A percentile compares a stretch with the other conserved stretches of the same genome.
Evolutionary conservation across 2,329 filamentous ascomycete genomes (phyloP).

Genomic region (Xylariaceae sp.): DNA sequence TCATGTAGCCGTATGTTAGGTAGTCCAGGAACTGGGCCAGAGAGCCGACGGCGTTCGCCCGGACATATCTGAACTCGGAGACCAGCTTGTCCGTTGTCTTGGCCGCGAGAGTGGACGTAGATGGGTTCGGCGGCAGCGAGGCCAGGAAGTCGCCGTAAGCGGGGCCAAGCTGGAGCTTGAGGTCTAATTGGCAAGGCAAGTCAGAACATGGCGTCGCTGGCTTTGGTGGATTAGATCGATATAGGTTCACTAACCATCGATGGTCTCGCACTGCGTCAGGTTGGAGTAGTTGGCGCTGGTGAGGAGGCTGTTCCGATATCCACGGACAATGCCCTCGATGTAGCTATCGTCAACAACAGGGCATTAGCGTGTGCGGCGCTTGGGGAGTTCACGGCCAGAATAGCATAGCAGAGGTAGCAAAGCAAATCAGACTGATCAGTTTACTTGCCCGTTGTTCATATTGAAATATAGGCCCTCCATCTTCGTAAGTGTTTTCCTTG

Average conservation of each 20-base stretch:
- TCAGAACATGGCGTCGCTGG: not conserved
- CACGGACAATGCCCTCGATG: slow-evolving; percentile 94
- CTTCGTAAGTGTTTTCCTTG: slow-evolving; percentile 28
- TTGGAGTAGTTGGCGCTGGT: slow-evolving; percentile 90
- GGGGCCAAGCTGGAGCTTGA: slow-evolving; percentile 94
- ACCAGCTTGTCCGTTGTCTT: slow-evolving; percentile 98
- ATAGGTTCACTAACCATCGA: slow-evolving; percentile 64
- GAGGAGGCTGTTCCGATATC: slow-evolving; percentile 90
- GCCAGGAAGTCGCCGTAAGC: slow-evolving; percentile 96
- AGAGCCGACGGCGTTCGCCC: slow-evolving; percentile 86
- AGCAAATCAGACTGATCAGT: not conserved
- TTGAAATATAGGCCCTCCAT: slow-evolving; percentile 97
- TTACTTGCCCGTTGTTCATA: slow-evolving; percentile 76
- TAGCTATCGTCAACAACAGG: slow-evolving; percentile 54
- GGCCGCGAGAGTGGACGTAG: slow-evolving; percentile 86
- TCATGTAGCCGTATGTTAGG: slow-evolving; percentile 99
- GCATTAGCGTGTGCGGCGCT: slow-evolving; percentile 1
- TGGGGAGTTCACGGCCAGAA: slow-evolving; percentile 16
- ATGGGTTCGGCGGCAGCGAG: slow-evolving; percentile 89
- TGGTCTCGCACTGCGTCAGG: slow-evolving; percentile 93
- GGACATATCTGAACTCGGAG: slow-evolving; percentile 92
- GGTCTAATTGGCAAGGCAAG: slow-evolving; percentile 52
- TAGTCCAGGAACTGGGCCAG: slow-evolving; percentile 97
- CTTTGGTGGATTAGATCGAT: not conserved
- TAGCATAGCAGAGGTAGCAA: not conserved